phyloP scores from a whole-genome alignment of 129 eudicot genomes.

The Ambrosia artemisiifolia region DNA sequence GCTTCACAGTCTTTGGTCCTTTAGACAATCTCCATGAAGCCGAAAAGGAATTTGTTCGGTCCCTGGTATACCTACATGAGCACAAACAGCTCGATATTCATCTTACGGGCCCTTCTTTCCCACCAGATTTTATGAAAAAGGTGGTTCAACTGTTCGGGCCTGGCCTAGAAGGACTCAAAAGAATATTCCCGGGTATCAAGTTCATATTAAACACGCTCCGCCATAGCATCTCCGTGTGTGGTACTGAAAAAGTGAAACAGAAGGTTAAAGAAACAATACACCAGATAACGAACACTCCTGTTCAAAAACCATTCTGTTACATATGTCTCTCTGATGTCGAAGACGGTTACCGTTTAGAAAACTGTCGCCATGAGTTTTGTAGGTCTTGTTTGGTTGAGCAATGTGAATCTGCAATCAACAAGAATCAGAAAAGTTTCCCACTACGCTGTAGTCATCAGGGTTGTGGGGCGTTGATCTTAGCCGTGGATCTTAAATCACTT shows the following conservation, averaged over 20 bases:
- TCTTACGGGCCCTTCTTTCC: slow-evolving; percentile 59
- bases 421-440: slow-evolving; percentile 57
- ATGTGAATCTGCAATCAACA: slow-evolving; percentile 80
- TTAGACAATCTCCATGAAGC: slow-evolving; percentile 46
- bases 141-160: slow-evolving; percentile 79
- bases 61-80: slow-evolving; percentile 64
- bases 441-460: slow-evolving; percentile 52
- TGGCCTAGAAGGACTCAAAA: slow-evolving; percentile 59
- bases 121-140: slow-evolving; percentile 80
- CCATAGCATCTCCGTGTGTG: slow-evolving; percentile 64
- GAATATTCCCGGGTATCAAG: slow-evolving; percentile 55
- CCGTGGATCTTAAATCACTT: slow-evolving; percentile 52
- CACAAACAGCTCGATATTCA: slow-evolving; percentile 65
- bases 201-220: slow-evolving; percentile 57
- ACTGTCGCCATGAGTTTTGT: slow-evolving; percentile 54
- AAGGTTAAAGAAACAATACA: slow-evolving; percentile 55
- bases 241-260: slow-evolving; percentile 60
- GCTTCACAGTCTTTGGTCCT: slow-evolving; percentile 58
- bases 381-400: slow-evolving; percentile 69
- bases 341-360: slow-evolving; percentile 32
- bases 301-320: slow-evolving; percentile 48
- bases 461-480: slow-evolving; percentile 49
- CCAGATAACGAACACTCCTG: slow-evolving; percentile 37
- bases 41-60: slow-evolving; percentile 44
- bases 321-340: slow-evolving; percentile 89